A percentile compares a stretch with the other conserved stretches of the same genome.
Conservation (phyloP, 768 basidiomycete genomes). For the Suillus ampliporus region DNA sequence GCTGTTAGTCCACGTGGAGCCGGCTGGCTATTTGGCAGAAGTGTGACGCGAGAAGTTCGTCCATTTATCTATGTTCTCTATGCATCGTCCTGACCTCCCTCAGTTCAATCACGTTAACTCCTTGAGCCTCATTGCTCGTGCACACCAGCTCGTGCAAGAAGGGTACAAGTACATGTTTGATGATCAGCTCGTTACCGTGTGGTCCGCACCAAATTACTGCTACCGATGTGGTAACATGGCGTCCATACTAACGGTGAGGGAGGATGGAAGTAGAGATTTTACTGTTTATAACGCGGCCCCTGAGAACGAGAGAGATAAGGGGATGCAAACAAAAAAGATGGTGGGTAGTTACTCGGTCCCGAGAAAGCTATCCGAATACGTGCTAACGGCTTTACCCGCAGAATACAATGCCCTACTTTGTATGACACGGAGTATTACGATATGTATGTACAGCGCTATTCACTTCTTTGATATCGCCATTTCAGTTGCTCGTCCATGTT, state of each 20-base stretch:
- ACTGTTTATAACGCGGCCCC: constrained; percentile 86
- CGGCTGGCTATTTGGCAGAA: constrained; percentile 92
- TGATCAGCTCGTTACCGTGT: constrained; percentile 88
- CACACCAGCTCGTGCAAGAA: constrained; percentile 96
- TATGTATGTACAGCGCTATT: constrained; percentile 9
- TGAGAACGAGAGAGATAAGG: constrained; percentile 88
- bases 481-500: not conserved
- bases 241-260: constrained; percentile 84
- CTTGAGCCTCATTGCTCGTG: constrained; percentile 87
- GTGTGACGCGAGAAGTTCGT: constrained; percentile 81
- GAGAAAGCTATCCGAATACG: not conserved
- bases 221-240: constrained; percentile 90
- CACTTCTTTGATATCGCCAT: not conserved
- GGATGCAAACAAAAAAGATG: constrained; percentile 74
- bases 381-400: constrained; percentile 25
- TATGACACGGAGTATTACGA: constrained; percentile 32
- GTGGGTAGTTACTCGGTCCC: constrained; percentile 47
- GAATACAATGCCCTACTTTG: constrained; percentile 63
- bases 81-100: not conserved
- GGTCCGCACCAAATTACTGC: constrained; percentile 92
- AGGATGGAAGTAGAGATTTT: constrained; percentile 69
- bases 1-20: constrained; percentile 96
- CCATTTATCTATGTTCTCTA: constrained; percentile 2
- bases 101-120: constrained; percentile 95
- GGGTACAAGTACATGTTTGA: constrained; percentile 99